These are phyloP conservation scores for Kentomonas sorsogonicus DNA, from an alignment of 208 protist species.

Conservation along the genomic window DNA sequence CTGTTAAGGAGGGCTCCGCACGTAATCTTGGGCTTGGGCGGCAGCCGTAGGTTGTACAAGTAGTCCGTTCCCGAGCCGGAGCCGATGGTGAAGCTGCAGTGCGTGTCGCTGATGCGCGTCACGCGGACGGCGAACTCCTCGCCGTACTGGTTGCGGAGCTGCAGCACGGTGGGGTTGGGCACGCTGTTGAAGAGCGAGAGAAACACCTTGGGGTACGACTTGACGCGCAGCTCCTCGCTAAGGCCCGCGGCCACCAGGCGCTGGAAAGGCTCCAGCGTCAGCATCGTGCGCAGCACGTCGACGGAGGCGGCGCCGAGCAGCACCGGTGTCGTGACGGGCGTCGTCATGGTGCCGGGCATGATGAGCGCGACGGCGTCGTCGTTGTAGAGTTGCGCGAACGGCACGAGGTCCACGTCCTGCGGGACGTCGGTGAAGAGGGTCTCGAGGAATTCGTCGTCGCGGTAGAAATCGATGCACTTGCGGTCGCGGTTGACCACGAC, in stretches of 20 bases:
- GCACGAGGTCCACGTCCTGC: conserved; percentile 70
- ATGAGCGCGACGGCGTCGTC: conserved; percentile 77
- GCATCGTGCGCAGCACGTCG: conserved; percentile 83
- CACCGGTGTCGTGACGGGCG: conserved; percentile 64
- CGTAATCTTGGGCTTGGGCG: conserved; percentile 45
- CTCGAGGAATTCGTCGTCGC: conserved; percentile 80
- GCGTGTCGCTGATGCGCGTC: conserved; percentile 52
- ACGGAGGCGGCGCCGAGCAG: conserved; percentile 76
- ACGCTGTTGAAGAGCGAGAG: conserved; percentile 79
- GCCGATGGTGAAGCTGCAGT: conserved; percentile 71
- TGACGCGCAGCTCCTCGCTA: conserved; percentile 57
- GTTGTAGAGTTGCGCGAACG: conserved; percentile 91
- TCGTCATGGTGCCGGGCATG: conserved; percentile 68
- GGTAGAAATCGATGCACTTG: conserved; percentile 76
- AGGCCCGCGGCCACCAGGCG: conserved; percentile 55
- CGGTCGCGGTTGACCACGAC: conserved; percentile 77
- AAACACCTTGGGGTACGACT: conserved; percentile 63
- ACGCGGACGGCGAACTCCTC: conserved; percentile 59
- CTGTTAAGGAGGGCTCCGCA: too few species aligned
- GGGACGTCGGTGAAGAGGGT: conserved; percentile 83
- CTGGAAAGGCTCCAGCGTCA: conserved; percentile 79
- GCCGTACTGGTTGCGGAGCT: conserved; percentile 48
- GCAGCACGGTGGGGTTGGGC: conserved; percentile 71
- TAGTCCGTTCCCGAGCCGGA: conserved; percentile 70
- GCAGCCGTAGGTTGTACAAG: conserved; percentile 73